Evolutionary conservation across 148 eudicot species (phyloP), one percentile per base, ranked within the genome.

Genomic region (Cornus kousa): DNA sequence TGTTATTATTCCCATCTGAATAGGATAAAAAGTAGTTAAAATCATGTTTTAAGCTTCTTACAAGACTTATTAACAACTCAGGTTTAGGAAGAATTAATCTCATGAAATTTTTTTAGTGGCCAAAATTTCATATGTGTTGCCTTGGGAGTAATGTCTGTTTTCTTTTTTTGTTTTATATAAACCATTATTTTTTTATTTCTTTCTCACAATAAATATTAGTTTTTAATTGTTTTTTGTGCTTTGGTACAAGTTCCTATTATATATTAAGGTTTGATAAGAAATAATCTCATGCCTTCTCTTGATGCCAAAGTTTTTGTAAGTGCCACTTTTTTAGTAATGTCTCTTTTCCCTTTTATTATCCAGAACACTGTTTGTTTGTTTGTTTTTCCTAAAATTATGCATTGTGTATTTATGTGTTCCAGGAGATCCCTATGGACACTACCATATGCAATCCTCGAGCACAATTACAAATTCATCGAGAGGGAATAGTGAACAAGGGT

Each of bases 401-500:
- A 19, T 70, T 24, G 43, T 16, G 14, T 12, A 13, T 28, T 50
- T 28, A 19, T 62, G 4, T 59, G 24, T 69, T 64, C 53, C 80
- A 88, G 86, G 79, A 24, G 80, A 74, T 81, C 85, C 86, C 33
- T 84, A 71, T 67, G 74, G 83, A 24, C 81, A 82, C 12, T 81
- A 82, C 80, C 78, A 71, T 37, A 73, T 81, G 71, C 78, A 79
- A 76, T 74, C 85, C 43, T 76, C 82, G 5, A 66, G 78, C 48
- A 53, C 83, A 60, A 77, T 75, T 71, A 43, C 78, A 39, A 75
- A 71, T 74, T 82, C 88, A 68, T 75, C 80, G n/a, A 82, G 80
- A 71, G 53, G 55, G 68, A 81, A 78, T 53, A 62, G n/a, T 79
- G 87, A 86, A 74, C 81, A 55, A 73, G 83, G 89, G 91, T 86